Base-by-base conservation (phyloP, 2,329 filamentous ascomycete genomes). In the Alternaria triticimaculans region DNA sequence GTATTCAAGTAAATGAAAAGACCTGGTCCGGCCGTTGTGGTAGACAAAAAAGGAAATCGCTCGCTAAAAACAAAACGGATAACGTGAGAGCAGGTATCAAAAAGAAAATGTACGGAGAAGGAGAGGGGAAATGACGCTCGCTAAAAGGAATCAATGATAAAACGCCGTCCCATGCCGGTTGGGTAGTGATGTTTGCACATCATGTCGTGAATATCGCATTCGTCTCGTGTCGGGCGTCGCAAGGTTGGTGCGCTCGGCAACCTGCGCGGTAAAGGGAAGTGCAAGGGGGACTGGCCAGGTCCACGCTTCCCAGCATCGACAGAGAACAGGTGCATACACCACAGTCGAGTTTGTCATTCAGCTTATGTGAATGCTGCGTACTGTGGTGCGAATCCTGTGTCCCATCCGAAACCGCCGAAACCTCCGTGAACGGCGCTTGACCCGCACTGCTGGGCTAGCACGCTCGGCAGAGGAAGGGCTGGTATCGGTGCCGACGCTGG, bases 371-470 rank as follows among this genome's bases (percentile, higher is more conserved):
- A 94, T 67, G 92, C 90, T 67, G 87, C 87, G 77, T 88, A 90
- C 70, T 87, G 86, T 74, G 87, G 82, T 72, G 92, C 87, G 80
- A 94, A 96, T 80, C 95, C 92, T 77, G 92, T 91, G 79, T 91
- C 93, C 92, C 93, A 97, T 72, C 92, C 92, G 79, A 96, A 96
- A 69, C 89, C 75, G 72, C 88, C 87, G 83, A 92, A 94, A 64
- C 89, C 90, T 65, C 90, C 85, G 71, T 81, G 76, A 65, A 79
- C 72, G 63, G 76, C 78, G 77, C 90, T 90, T 62, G 94, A 88
- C 73, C 93, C 93, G 82, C 95, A 98, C 74, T 88, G 86, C 79
- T 93, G 93, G 73, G 92, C 88, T 65, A 97, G 85, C 88, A 94
- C 92, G 83, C 93, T 97, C 46, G 94, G 94, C 58, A 97, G 86